phyloP scores from a whole-genome alignment of 1,139 yeast species.

The Protomyces macrosporus region DNA sequence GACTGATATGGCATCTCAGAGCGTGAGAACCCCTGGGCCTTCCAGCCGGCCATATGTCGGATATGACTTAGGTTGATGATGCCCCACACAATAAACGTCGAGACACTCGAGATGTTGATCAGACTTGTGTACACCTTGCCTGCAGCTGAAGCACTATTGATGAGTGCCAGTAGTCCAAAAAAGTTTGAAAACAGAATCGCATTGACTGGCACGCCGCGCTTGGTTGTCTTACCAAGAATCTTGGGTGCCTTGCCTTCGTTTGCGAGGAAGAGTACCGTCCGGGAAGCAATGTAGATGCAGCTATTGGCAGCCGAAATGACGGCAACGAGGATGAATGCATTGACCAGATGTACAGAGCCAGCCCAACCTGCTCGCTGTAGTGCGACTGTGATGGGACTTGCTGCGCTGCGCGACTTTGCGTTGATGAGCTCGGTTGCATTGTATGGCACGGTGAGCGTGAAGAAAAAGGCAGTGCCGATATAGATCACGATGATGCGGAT shows the following conservation, averaged over 20 bases:
- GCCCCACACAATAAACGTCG: slow-evolving; percentile 56
- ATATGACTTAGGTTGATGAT: slow-evolving; percentile 72
- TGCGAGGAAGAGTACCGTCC: slow-evolving; percentile 64
- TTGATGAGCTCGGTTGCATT: slow-evolving; percentile 56
- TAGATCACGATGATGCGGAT: slow-evolving; percentile 71
- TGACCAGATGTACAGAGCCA: slow-evolving; percentile 39
- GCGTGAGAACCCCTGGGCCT: slow-evolving; percentile 35
- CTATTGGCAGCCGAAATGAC: slow-evolving; percentile 77
- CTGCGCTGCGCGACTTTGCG: slow-evolving; percentile 50
- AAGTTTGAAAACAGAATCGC: slow-evolving; percentile 56
- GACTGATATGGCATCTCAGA: slow-evolving; percentile 48
- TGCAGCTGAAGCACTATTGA: slow-evolving; percentile 54
- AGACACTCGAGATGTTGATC: slow-evolving; percentile 63
- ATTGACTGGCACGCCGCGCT: slow-evolving; percentile 61
- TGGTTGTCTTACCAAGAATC: slow-evolving; percentile 49
- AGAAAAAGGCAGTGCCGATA: slow-evolving; percentile 56
- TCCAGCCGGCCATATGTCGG: slow-evolving; percentile 53
- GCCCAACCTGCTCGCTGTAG: slow-evolving; percentile 57
- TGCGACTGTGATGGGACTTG: slow-evolving; percentile 72
- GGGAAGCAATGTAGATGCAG: slow-evolving; percentile 71
- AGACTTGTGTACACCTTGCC: slow-evolving; percentile 65
- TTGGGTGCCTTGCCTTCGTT: slow-evolving; percentile 58
- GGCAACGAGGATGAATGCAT: slow-evolving; percentile 65
- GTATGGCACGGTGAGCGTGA: slow-evolving; percentile 72
- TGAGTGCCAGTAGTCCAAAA: slow-evolving; percentile 60